Evolutionary conservation across 495 filamentous ascomycete species (phyloP).

Genomic region (Cercophora newfieldiana): DNA sequence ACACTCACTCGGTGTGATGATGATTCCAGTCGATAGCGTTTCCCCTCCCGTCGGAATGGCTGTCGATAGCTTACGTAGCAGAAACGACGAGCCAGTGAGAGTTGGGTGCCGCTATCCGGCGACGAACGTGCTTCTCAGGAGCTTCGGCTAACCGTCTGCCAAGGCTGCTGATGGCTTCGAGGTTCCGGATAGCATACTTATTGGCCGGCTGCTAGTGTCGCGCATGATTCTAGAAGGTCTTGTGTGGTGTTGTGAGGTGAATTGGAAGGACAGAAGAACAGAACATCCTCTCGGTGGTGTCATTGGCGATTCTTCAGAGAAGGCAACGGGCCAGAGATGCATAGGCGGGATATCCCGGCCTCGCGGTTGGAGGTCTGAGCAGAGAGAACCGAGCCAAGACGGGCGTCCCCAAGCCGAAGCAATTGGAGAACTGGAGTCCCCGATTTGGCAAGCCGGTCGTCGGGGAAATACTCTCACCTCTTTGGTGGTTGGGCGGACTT

Average conservation of each 20-base stretch:
- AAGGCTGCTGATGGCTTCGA: neutral
- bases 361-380: neutral
- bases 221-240: neutral
- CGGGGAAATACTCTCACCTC: conserved; percentile 1
- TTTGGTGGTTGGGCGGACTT: neutral
- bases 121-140: neutral
- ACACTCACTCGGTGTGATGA: conserved; percentile 6
- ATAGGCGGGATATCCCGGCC: conserved; percentile 6
- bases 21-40: neutral
- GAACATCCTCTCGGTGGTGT: neutral
- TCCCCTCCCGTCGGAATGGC: neutral
- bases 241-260: neutral
- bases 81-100: conserved; percentile 4
- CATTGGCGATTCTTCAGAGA: neutral
- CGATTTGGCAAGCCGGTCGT: conserved; percentile 1
- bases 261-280: neutral
- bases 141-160: neutral
- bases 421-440: conserved; percentile 2
- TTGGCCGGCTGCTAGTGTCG: neutral
- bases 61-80: conserved; percentile 6
- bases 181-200: neutral
- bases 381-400: too few species aligned
- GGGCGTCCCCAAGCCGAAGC: neutral
- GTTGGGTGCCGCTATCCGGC: neutral
- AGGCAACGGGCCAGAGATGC: neutral